Percentiles rank a stretch among this genome's conserved stretches.
phyloP scores from a whole-genome alignment of 441 rosid genomes.

The Dalechampia spathulata region DNA sequence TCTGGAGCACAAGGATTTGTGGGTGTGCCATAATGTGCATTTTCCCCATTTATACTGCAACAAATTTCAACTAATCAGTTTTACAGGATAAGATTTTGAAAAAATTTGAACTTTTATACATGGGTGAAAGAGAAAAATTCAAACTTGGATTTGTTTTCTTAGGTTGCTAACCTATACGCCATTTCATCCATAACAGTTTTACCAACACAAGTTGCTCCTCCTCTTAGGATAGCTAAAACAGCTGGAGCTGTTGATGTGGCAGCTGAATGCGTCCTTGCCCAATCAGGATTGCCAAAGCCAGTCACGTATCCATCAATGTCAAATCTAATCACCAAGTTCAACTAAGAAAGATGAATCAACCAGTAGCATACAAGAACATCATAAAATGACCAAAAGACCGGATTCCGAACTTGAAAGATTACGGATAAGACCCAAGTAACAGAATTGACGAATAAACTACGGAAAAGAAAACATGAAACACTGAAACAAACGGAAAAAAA shows the following conservation, averaged over 20 bases:
- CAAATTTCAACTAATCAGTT: background rate
- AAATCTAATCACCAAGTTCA: conserved; percentile 41
- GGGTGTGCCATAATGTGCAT: conserved; percentile 86
- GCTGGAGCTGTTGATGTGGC: conserved; percentile 68
- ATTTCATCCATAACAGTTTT: conserved; percentile 86
- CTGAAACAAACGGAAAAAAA: background rate
- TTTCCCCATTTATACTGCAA: conserved; percentile 83
- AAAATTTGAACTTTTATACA: too few species aligned
- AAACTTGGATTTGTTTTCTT: background rate
- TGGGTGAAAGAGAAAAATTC: background rate
- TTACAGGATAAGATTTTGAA: background rate
- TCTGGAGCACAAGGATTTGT: conserved; percentile 72
- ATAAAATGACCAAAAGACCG: background rate
- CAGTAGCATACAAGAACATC: conserved; percentile 2
- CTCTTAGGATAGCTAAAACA: conserved; percentile 52
- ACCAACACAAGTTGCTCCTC: conserved; percentile 73
- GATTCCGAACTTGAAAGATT: background rate
- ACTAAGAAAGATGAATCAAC: background rate
- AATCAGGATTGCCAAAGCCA: conserved; percentile 94
- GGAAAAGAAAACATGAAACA: background rate
- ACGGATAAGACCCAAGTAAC: background rate
- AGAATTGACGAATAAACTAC: too few species aligned
- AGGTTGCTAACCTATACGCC: conserved; percentile 70
- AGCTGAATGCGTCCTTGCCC: conserved; percentile 75
- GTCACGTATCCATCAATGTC: conserved; percentile 77